Percentiles rank a stretch among this genome's conserved stretches.
These are phyloP conservation scores for Cercospora zeae-maydis DNA, from an alignment of 2,329 filamentous ascomycete genomes.

Conservation along the genomic window DNA sequence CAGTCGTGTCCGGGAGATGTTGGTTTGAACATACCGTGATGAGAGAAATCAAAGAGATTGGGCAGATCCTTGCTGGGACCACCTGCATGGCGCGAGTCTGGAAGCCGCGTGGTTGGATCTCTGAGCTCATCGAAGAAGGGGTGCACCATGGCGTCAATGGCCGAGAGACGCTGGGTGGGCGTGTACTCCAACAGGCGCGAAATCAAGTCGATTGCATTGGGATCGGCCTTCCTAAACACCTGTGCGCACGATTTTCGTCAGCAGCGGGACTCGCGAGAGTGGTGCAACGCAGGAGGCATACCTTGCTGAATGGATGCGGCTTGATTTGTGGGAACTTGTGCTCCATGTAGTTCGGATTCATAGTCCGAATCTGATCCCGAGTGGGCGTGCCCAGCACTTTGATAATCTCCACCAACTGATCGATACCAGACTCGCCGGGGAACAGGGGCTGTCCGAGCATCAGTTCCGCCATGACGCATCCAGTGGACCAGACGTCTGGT, in stretches of 20 bases:
- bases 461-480: constrained; percentile 97
- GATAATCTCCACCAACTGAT: constrained; percentile 98
- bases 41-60: constrained; percentile 85
- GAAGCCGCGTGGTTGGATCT: constrained; percentile 84
- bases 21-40: constrained; percentile 64
- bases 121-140: constrained; percentile 97
- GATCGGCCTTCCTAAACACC: constrained; percentile 95
- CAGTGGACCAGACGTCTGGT: constrained; percentile 96
- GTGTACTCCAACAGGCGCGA: constrained; percentile 94
- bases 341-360: constrained; percentile 99
- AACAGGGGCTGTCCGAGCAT: constrained; percentile 98
- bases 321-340: constrained; percentile 99
- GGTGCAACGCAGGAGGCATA: constrained; percentile 35
- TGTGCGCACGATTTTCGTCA: constrained; percentile 34
- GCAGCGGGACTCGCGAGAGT: constrained; percentile 1
- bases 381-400: constrained; percentile 97
- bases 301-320: constrained; percentile 96
- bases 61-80: constrained; percentile 78
- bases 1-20: background rate
- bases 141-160: constrained; percentile 95
- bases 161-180: constrained; percentile 87
- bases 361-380: constrained; percentile 95
- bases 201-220: constrained; percentile 90
- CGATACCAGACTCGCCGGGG: constrained; percentile 96
- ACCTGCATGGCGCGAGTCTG: constrained; percentile 87